A percentile compares a stretch with the other conserved stretches of the same genome.
Conservation (phyloP, 2,329 filamentous ascomycete genomes). For the Lasiodiplodia hormozganensis region DNA sequence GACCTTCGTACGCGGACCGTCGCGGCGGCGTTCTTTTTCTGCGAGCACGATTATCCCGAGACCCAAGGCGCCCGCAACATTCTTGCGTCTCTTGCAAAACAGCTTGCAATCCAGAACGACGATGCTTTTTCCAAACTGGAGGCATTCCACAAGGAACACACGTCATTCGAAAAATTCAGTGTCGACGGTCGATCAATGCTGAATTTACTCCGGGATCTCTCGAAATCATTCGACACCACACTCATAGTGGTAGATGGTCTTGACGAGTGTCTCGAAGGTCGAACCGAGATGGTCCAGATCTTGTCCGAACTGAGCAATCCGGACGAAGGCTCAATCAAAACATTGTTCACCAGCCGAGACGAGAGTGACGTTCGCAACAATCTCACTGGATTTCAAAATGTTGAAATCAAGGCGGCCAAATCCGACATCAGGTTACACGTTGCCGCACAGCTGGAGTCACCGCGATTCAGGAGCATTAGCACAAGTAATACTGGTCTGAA, state of each 20-base stretch:
- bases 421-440: constrained; percentile 2
- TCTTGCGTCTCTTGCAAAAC: not conserved
- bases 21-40: constrained; percentile 6
- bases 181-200: not conserved
- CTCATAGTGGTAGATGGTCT: constrained; percentile 2
- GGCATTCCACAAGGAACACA: not conserved
- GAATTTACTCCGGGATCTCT: not conserved
- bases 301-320: not conserved
- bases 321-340: not conserved
- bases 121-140: not conserved
- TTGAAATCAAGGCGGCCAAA: not conserved
- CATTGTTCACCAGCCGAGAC: constrained; percentile 1
- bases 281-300: not conserved
- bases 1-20: not conserved
- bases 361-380: not conserved
- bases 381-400: not conserved
- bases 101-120: not conserved
- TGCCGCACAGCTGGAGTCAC: constrained; percentile 1
- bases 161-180: not conserved
- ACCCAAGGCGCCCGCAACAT: not conserved
- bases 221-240: not conserved
- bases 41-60: not conserved
- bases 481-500: not conserved
- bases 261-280: not conserved
- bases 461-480: not conserved